These are phyloP conservation scores for Podila horticola DNA, from an alignment of 192 early-diverging fungal genomes.

Conservation along the genomic window DNA sequence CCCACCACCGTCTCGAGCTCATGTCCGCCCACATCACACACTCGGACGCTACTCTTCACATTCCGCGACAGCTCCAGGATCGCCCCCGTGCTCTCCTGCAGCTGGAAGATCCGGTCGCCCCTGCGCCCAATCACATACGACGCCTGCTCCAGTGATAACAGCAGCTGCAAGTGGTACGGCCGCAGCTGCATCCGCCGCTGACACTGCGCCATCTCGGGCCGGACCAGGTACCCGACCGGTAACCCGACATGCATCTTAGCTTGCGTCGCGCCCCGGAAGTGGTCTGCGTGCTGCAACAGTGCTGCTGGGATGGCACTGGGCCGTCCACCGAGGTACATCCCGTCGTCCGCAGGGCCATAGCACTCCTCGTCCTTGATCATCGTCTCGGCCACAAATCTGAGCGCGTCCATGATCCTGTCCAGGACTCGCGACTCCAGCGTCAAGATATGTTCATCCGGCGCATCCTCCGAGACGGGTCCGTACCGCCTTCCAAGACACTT, in stretches of 20 bases:
- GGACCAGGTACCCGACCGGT: slow-evolving; percentile 17
- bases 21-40: slow-evolving; percentile 22
- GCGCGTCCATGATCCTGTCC: slow-evolving; percentile 8
- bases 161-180: slow-evolving; percentile 17
- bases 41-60: not conserved
- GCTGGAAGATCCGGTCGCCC: not conserved
- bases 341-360: not conserved
- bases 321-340: slow-evolving; percentile 28
- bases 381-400: not conserved
- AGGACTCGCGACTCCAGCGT: slow-evolving; percentile 16
- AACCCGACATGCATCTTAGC: slow-evolving; percentile 1
- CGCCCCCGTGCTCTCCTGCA: not conserved
- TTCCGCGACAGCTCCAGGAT: not conserved
- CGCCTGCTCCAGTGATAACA: not conserved
- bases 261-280: not conserved
- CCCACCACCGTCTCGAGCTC: not conserved
- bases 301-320: slow-evolving; percentile 19
- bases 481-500: slow-evolving; percentile 3
- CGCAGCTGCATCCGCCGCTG: slow-evolving; percentile 7
- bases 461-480: not conserved
- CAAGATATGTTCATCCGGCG: slow-evolving; percentile 18
- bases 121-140: not conserved
- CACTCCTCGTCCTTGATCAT: not conserved
- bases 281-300: not conserved
- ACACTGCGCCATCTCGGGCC: slow-evolving; percentile 13